Conservation (phyloP, 345 rosid genomes). For the Melaleuca quinquenervia region DNA sequence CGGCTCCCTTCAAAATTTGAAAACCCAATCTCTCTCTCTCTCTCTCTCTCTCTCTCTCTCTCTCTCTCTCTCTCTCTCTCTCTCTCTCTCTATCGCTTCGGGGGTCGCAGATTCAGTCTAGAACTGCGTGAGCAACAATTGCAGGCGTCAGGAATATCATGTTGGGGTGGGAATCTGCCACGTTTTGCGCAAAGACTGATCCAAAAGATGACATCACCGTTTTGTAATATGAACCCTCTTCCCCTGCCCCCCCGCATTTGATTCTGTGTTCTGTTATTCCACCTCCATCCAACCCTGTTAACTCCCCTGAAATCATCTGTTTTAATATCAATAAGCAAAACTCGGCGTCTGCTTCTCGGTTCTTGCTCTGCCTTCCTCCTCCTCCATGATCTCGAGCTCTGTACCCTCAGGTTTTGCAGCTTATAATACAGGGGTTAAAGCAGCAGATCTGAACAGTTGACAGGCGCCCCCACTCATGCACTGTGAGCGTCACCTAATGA, state of each 20-base stretch:
- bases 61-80: background rate
- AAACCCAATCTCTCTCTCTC: background rate
- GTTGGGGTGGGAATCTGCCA: constrained; percentile 1
- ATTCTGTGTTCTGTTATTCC: background rate
- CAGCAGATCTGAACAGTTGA: background rate
- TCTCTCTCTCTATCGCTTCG: background rate
- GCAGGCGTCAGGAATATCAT: constrained; percentile 1
- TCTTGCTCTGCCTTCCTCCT: background rate
- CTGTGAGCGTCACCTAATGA: background rate
- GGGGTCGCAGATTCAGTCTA: background rate
- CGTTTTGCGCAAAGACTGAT: background rate
- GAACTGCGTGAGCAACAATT: background rate
- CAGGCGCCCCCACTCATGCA: background rate
- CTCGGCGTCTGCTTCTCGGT: background rate
- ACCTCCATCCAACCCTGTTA: background rate
- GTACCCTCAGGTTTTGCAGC: background rate
- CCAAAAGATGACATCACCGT: background rate
- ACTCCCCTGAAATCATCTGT: background rate
- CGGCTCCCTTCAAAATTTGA: background rate
- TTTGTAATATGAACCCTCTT: background rate
- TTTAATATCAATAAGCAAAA: background rate
- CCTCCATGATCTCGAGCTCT: background rate
- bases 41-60: background rate
- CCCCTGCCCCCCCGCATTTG: background rate
- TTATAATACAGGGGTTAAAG: background rate